A percentile compares a stretch with the other conserved stretches of the same genome.
These are phyloP conservation scores for Circinella umbellata DNA, from an alignment of 371 early-diverging fungal species.

Conservation along the genomic window DNA sequence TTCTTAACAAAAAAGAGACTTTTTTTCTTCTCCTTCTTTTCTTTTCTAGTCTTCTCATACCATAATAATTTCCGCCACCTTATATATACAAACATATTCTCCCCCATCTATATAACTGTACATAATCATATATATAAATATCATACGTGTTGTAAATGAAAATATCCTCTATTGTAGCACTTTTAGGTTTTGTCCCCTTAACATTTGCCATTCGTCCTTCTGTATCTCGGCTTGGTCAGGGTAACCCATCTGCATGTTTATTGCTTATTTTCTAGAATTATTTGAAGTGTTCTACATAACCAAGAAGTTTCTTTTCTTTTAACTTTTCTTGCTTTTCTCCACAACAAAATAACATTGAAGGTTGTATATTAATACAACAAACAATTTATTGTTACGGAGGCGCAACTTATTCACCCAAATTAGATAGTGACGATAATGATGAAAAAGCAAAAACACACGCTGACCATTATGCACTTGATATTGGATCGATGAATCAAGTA, in stretches of 20 bases:
- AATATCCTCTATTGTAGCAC: background rate
- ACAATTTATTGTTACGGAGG: constrained; percentile 21
- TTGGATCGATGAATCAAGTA: background rate
- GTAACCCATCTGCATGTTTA: background rate
- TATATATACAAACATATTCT: too few relatives aligned
- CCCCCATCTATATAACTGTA: background rate
- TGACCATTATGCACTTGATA: constrained; percentile 12
- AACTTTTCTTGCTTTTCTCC: background rate
- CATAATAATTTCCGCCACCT: too few relatives aligned
- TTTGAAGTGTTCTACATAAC: too few relatives aligned
- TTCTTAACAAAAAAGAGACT: background rate
- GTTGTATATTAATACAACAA: constrained; percentile 13
- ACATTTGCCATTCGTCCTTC: background rate
- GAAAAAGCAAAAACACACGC: background rate
- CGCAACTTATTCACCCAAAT: background rate
- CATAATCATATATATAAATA: background rate
- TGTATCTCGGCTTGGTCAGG: background rate
- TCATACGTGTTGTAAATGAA: background rate
- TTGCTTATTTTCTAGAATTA: background rate
- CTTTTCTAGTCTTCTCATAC: background rate
- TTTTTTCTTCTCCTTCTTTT: background rate
- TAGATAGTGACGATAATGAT: background rate
- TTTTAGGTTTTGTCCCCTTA: constrained; percentile 1
- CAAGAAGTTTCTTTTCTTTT: too few relatives aligned
- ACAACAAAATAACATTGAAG: background rate